Evolutionary conservation across 257 asterid species (phyloP).

Genomic region (Solanum okadae): DNA sequence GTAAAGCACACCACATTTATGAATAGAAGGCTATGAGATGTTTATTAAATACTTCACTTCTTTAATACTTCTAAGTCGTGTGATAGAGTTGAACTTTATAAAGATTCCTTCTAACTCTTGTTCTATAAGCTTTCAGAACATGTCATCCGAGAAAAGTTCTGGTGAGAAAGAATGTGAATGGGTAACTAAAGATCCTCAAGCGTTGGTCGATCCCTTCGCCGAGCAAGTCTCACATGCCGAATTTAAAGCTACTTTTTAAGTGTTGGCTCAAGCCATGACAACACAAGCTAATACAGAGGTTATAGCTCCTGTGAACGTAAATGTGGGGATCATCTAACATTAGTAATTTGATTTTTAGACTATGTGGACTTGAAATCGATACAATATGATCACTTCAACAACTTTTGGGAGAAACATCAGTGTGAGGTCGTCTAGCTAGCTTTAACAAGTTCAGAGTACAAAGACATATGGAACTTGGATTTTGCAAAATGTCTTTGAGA

Average conservation of each 20-base stretch:
- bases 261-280: neutral
- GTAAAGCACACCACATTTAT: neutral
- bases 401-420: too few relatives aligned
- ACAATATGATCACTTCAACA: too few relatives aligned
- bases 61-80: neutral
- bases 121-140: neutral
- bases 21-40: too few relatives aligned
- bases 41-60: neutral
- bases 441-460: too few relatives aligned
- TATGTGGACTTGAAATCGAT: too few relatives aligned
- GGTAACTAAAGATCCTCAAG: neutral
- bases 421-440: too few relatives aligned
- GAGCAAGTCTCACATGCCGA: neutral
- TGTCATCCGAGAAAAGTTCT: neutral
- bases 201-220: neutral
- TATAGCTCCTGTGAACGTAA: neutral
- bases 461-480: too few relatives aligned
- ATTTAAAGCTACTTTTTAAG: neutral
- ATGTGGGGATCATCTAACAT: neutral
- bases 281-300: neutral
- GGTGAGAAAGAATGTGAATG: neutral
- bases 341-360: too few relatives aligned
- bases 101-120: neutral
- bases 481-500: too few relatives aligned
- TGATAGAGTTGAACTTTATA: neutral